These are phyloP conservation scores for Leccinum fibrillosum DNA, from an alignment of 768 basidiomycete species.

Conservation along the genomic window DNA sequence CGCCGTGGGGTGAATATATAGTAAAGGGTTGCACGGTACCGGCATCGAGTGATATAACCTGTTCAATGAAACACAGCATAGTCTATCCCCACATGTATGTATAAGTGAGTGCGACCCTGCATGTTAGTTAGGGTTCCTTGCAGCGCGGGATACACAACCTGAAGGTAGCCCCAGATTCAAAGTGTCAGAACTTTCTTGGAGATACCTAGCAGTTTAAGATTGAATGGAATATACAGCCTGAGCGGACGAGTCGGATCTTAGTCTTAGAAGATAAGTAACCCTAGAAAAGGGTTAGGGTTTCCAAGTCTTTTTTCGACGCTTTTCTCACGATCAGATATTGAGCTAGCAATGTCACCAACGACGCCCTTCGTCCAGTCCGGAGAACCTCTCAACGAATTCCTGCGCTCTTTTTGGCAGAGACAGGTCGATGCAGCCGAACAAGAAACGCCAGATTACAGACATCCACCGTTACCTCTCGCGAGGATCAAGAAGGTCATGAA, in stretches of 20 bases:
- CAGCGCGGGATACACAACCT: not conserved
- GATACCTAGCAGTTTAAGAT: not conserved
- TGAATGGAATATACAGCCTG: not conserved
- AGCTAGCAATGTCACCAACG: conserved; percentile 29
- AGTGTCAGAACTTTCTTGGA: too few species aligned
- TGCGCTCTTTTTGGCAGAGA: conserved; percentile 86
- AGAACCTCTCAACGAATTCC: conserved; percentile 82
- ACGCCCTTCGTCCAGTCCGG: conserved; percentile 77
- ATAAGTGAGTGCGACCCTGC: not conserved
- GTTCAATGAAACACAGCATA: not conserved
- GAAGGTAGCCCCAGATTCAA: not conserved
- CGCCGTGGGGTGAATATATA: not conserved
- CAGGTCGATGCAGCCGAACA: conserved; percentile 85
- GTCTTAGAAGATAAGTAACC: conserved; percentile 3
- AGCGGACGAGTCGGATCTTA: not conserved
- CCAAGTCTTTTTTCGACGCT: not conserved
- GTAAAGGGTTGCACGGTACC: not conserved
- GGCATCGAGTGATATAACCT: not conserved
- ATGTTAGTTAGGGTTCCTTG: not conserved
- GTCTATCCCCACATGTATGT: not conserved
- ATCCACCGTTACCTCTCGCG: conserved; percentile 87
- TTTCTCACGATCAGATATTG: conserved; percentile 21
- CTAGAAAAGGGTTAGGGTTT: conserved; percentile 29
- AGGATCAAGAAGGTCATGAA: conserved; percentile 99
- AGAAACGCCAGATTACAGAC: conserved; percentile 84